Conservation (phyloP, 2,329 filamentous ascomycete genomes). For the Aspergillus clavatus region DNA sequence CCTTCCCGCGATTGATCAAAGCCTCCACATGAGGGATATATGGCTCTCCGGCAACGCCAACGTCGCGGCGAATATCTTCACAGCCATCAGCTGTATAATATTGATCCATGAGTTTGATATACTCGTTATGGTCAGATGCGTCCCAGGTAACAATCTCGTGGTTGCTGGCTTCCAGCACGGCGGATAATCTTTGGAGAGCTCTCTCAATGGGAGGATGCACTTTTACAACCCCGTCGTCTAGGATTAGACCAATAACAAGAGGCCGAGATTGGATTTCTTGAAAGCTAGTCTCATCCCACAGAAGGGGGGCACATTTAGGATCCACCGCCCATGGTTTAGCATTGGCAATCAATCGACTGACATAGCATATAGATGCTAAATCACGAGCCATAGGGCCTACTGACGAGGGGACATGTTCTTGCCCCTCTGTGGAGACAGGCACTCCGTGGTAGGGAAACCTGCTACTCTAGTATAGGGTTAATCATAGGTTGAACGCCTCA, state of each 20-base stretch:
- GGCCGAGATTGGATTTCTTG: conserved; percentile 38
- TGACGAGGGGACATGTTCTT: conserved; percentile 60
- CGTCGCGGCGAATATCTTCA: conserved; percentile 56
- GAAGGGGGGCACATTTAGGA: conserved; percentile 49
- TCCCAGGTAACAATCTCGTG: conserved; percentile 55
- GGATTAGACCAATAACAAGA: conserved; percentile 48
- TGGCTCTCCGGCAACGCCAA: conserved; percentile 55
- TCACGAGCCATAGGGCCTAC: conserved; percentile 57
- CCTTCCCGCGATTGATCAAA: conserved; percentile 48
- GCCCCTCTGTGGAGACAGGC: conserved; percentile 58
- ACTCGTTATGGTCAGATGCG: conserved; percentile 47
- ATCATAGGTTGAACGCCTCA: background rate
- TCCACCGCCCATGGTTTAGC: conserved; percentile 52
- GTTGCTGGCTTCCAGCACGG: conserved; percentile 43
- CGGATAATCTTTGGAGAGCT: conserved; percentile 35
- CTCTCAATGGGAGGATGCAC: conserved; percentile 52
- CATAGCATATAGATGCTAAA: conserved; percentile 47
- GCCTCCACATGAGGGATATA: conserved; percentile 55
- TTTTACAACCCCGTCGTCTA: conserved; percentile 52
- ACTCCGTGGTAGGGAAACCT: conserved; percentile 56
- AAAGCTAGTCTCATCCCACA: conserved; percentile 50
- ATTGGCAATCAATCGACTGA: conserved; percentile 47
- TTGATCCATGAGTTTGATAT: conserved; percentile 55
- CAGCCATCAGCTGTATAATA: conserved; percentile 61
- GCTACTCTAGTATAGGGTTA: conserved; percentile 41